These are phyloP conservation scores for Termitomyces sp. DNA, from an alignment of 768 basidiomycete genomes.

Conservation along the genomic window DNA sequence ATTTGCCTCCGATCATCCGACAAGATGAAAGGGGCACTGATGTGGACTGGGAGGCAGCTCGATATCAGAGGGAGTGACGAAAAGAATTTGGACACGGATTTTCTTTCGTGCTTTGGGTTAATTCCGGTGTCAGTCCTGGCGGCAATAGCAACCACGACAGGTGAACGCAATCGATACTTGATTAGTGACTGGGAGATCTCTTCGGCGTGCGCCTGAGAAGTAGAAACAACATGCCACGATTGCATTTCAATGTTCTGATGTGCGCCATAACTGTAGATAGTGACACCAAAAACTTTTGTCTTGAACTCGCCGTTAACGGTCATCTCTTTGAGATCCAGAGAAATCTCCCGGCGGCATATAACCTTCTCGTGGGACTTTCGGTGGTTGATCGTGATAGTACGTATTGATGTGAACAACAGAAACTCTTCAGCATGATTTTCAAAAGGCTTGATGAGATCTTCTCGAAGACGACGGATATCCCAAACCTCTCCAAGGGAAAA, in stretches of 20 bases:
- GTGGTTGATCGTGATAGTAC: constrained; percentile 21
- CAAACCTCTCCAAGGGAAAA: constrained; percentile 20
- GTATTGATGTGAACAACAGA: constrained; percentile 38
- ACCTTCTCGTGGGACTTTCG: constrained; percentile 15
- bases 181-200: not conserved
- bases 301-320: not conserved
- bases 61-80: constrained; percentile 39
- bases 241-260: not conserved
- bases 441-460: constrained; percentile 30
- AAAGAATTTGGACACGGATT: constrained; percentile 29
- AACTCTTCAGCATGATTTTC: constrained; percentile 28
- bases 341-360: not conserved
- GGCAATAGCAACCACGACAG: constrained; percentile 16
- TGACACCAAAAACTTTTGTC: not conserved
- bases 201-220: not conserved
- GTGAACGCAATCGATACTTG: constrained; percentile 25
- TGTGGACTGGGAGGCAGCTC: constrained; percentile 41
- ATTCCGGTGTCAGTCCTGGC: constrained; percentile 29
- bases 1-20: constrained; percentile 43
- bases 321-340: not conserved
- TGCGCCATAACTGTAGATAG: not conserved
- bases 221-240: constrained; percentile 9
- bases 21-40: constrained; percentile 44
- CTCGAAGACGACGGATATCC: constrained; percentile 17
- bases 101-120: constrained; percentile 1